Evolutionary conservation across 352 stramenopile genomes (phyloP).

Genomic region (Pythium phragmitis): DNA sequence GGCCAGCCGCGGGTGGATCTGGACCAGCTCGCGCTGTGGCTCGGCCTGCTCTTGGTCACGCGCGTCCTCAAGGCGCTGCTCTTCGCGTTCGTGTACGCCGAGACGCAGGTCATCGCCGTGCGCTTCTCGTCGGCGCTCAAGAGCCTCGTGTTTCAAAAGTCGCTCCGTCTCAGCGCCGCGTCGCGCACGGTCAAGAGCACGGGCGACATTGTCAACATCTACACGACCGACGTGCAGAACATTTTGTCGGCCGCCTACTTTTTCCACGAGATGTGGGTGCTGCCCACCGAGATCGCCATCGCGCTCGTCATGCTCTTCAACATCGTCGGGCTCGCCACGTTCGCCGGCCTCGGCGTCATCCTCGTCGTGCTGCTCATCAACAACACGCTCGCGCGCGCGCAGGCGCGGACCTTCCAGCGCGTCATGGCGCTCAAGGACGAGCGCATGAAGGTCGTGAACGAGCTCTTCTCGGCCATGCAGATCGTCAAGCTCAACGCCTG

Average conservation of each 20-base stretch:
- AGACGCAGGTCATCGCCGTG: constrained; percentile 64
- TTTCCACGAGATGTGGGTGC: constrained; percentile 68
- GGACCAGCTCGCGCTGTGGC: constrained; percentile 51
- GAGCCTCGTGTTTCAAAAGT: constrained; percentile 76
- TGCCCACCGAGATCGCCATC: constrained; percentile 49
- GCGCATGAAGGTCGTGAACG: constrained; percentile 41
- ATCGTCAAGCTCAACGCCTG: constrained; percentile 94
- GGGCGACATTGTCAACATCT: constrained; percentile 53
- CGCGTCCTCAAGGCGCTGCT: constrained; percentile 63
- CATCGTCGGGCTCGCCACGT: constrained; percentile 34
- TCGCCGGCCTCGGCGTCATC: constrained; percentile 50
- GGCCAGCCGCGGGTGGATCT: constrained; percentile 31
- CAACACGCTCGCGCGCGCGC: constrained; percentile 38
- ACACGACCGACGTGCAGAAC: constrained; percentile 58
- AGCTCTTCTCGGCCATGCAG: constrained; percentile 69
- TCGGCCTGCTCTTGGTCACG: constrained; percentile 56
- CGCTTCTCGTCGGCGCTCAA: constrained; percentile 65
- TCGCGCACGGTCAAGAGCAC: constrained; percentile 36
- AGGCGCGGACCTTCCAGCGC: constrained; percentile 25
- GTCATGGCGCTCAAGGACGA: constrained; percentile 30
- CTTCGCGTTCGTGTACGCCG: constrained; percentile 55
- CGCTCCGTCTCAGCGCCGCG: constrained; percentile 43
- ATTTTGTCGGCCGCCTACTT: constrained; percentile 60
- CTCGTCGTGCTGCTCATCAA: constrained; percentile 39
- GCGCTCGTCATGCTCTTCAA: constrained; percentile 41